Evolutionary conservation across 768 basidiomycete genomes (phyloP).

Genomic region (Asterophora parasitica): DNA sequence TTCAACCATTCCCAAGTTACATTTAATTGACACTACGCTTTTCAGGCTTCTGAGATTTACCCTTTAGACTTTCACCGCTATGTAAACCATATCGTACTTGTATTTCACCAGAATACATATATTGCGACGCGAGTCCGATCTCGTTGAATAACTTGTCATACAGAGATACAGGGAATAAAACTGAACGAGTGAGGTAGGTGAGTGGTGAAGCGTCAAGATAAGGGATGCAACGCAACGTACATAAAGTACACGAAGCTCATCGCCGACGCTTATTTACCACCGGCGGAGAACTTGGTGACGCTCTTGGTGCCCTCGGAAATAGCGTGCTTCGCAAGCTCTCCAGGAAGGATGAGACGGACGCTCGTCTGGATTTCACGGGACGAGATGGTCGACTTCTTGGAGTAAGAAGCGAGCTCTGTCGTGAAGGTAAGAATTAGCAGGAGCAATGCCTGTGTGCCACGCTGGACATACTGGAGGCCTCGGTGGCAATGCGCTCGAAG

Average conservation of each 20-base stretch:
- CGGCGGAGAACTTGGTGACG: conserved; percentile 46
- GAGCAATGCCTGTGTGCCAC: neutral
- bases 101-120: conserved; percentile 2
- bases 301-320: conserved; percentile 64
- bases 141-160: neutral
- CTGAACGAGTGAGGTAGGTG: neutral
- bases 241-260: neutral
- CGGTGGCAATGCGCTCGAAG: conserved; percentile 74
- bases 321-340: conserved; percentile 84
- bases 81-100: neutral
- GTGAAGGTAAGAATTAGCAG: neutral
- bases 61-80: neutral
- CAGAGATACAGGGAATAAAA: conserved; percentile 6
- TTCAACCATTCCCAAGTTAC: neutral
- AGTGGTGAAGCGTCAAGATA: neutral
- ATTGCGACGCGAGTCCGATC: neutral
- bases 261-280: conserved; percentile 32
- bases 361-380: conserved; percentile 86
- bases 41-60: conserved; percentile 9
- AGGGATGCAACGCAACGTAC: neutral
- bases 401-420: conserved; percentile 75
- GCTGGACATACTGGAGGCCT: conserved; percentile 57
- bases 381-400: conserved; percentile 90
- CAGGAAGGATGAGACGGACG: conserved; percentile 78
- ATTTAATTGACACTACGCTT: neutral